Conservation (phyloP, 2,329 filamentous ascomycete species). For the Cyphellophora attinorum region DNA sequence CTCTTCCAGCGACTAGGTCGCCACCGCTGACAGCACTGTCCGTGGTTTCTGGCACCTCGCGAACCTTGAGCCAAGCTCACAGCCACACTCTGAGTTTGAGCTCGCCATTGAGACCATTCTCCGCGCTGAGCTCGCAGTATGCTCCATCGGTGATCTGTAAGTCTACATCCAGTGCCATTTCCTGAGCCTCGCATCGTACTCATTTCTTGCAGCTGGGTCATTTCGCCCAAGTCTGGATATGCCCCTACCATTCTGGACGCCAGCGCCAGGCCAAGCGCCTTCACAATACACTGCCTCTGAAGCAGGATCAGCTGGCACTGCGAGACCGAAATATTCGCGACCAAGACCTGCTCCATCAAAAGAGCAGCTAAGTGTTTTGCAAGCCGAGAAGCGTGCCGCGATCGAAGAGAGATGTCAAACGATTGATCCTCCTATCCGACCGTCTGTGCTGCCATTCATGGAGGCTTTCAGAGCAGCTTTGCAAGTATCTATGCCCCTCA, state of each 20-base stretch:
- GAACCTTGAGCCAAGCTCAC: not conserved
- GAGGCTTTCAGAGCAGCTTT: conserved; percentile 65
- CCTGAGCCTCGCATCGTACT: too few species aligned
- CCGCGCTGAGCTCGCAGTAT: not conserved
- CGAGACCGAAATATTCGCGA: too few species aligned
- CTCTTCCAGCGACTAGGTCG: not conserved
- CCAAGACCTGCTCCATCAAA: too few species aligned
- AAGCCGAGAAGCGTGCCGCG: conserved; percentile 51
- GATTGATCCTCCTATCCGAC: conserved; percentile 55
- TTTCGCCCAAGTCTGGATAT: not conserved
- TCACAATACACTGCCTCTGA: too few species aligned
- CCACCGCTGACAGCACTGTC: not conserved
- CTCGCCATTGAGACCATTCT: not conserved
- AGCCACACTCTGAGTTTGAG: not conserved
- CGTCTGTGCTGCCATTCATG: conserved; percentile 57
- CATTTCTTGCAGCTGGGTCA: not conserved
- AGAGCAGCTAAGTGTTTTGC: too few species aligned
- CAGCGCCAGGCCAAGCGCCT: not conserved
- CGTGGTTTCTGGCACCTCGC: not conserved
- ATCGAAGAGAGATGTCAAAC: conserved; percentile 62
- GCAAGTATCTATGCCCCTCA: conserved; percentile 58
- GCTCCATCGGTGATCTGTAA: not conserved
- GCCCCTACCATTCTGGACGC: not conserved
- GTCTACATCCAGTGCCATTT: too few species aligned
- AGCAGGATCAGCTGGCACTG: too few species aligned